Evolutionary conservation across 164 flowering plant species (phyloP).

Genomic region (Vitis rotundifolia): DNA sequence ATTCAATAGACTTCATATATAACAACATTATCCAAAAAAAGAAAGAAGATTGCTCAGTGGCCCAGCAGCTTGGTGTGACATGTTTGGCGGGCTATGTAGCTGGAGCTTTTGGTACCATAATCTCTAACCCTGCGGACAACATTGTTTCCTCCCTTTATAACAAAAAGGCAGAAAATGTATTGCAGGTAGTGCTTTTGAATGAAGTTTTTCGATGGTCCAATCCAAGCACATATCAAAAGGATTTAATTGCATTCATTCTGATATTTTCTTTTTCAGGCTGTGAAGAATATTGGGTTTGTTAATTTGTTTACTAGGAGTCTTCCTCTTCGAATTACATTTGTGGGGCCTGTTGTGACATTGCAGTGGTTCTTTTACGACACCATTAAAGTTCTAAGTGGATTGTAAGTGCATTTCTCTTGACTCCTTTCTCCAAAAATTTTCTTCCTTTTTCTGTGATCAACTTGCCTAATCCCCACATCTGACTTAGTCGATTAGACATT

Average conservation of each 20-base stretch:
- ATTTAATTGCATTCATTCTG: background rate
- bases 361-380: slow-evolving; percentile 91
- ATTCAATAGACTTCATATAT: slow-evolving; percentile 70
- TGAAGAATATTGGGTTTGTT: slow-evolving; percentile 64
- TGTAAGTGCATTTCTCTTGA: slow-evolving; percentile 46
- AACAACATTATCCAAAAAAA: slow-evolving; percentile 48
- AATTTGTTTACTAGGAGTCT: slow-evolving; percentile 90
- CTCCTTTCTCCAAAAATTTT: background rate
- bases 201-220: background rate
- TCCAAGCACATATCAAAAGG: background rate
- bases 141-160: slow-evolving; percentile 75
- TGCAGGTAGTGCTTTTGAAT: slow-evolving; percentile 9
- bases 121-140: slow-evolving; percentile 89
- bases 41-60: slow-evolving; percentile 77
- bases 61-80: slow-evolving; percentile 87
- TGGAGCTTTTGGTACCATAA: slow-evolving; percentile 71
- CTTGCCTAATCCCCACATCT: too few species aligned
- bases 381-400: slow-evolving; percentile 74
- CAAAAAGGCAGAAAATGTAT: slow-evolving; percentile 45
- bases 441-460: background rate
- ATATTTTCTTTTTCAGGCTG: slow-evolving; percentile 47
- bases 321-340: slow-evolving; percentile 66
- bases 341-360: slow-evolving; percentile 80
- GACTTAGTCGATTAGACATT: too few species aligned
- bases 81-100: slow-evolving; percentile 87